Base-by-base conservation (phyloP, 495 filamentous ascomycete genomes). In the Chaetomium tenue region DNA sequence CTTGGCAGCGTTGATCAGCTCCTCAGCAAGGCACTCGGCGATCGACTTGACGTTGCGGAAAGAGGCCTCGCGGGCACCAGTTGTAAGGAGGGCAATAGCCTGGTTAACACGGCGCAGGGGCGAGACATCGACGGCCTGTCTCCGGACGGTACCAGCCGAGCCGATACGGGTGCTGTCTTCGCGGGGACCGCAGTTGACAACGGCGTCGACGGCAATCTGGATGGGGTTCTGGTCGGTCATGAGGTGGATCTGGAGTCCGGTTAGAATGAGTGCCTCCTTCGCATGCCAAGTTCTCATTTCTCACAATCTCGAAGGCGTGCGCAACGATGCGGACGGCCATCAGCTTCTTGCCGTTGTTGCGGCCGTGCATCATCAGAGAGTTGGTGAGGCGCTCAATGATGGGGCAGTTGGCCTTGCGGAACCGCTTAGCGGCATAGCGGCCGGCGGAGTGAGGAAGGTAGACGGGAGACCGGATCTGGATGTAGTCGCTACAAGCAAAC, bases 151-250 rank as follows among this genome's bases (percentile, higher is more conserved):
- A 88, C 94, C 94, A 54, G 94, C 93, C 72, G 90, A 95, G 80
- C 94, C 94, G 76, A 99, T 99, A 89, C 94, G 93, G 82, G 94
- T 99, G 84, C 84, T 89, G 86, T 99, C 94, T 91, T 99, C 94
- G 79, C 94, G 95, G 78, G 94, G 94, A 70, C 94, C 94, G 84
- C 94, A 98, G 90, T 99, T 99, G 87, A 97, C 94, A 71, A 99
- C 97, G 81, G 94, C 94, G 77, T 99, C 94, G 74, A 98, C 93
- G 73, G 93, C 92, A 72, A 99, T 88, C 86, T 99, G 94, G 87
- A 99, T 93, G 74, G 94, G 94, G 88, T 99, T 99, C 85, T 96
- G 93, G 87, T 99, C 94, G 83, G 95, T 98, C 91, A 96, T 97
- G 84, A 99, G 91, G 89, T 98, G 92, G 82, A 99, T 93, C 92